Conservation (phyloP, 768 basidiomycete genomes). For the Agaricus sinodeliciosus region DNA sequence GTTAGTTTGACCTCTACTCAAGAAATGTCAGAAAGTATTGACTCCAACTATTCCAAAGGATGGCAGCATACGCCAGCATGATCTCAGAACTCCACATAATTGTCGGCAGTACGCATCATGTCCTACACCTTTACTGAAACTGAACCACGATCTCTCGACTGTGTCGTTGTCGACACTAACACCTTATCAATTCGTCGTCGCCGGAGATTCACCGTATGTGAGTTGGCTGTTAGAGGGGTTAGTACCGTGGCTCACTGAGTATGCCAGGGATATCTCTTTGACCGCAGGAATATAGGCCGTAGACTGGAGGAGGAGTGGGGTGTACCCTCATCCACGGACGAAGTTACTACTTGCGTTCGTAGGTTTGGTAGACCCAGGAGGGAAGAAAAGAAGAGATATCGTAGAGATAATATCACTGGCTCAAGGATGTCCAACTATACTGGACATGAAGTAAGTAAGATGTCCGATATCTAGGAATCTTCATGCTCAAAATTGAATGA, state of each 20-base stretch:
- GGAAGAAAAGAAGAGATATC: slow-evolving; percentile 23
- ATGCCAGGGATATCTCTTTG: slow-evolving; percentile 70
- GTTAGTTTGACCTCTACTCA: slow-evolving; percentile 26
- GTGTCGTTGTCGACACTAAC: slow-evolving; percentile 71
- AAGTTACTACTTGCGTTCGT: slow-evolving; percentile 73
- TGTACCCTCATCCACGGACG: slow-evolving; percentile 32
- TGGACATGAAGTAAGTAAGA: slow-evolving; percentile 60
- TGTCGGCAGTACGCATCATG: slow-evolving; percentile 49
- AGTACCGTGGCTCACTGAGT: not conserved
- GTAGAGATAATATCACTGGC: slow-evolving; percentile 65
- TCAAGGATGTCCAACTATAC: slow-evolving; percentile 63
- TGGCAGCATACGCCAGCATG: slow-evolving; percentile 84
- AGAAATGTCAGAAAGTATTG: slow-evolving; percentile 4
- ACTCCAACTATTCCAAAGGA: slow-evolving; percentile 43
- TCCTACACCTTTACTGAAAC: slow-evolving; percentile 62
- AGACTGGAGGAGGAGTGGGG: slow-evolving; percentile 68
- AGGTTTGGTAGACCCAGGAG: slow-evolving; percentile 53
- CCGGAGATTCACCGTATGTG: slow-evolving; percentile 74
- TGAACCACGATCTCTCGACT: slow-evolving; percentile 63
- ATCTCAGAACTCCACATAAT: slow-evolving; percentile 63
- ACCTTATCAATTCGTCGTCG: slow-evolving; percentile 82
- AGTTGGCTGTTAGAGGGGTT: slow-evolving; percentile 18
- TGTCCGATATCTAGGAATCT: not conserved
- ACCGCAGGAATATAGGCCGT: slow-evolving; percentile 67
- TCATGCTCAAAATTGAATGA: slow-evolving; percentile 2